Base-by-base conservation (phyloP, 1,284 basidiomycete genomes). In the Leccinum fallax region DNA sequence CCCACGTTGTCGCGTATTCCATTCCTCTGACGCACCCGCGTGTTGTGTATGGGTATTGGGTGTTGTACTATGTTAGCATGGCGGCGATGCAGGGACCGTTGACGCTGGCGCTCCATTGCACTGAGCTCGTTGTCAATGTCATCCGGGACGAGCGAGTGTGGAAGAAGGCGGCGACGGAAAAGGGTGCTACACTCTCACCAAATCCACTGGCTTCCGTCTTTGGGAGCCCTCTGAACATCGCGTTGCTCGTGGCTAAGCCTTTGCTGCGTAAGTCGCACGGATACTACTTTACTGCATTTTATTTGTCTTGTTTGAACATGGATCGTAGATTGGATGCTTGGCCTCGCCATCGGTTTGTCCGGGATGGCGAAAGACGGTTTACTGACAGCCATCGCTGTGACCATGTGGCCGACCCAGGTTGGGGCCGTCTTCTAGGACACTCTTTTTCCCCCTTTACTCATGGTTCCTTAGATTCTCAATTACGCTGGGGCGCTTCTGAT, bases 311-410 rank as follows among this genome's bases (percentile, higher is more conserved):
- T 58, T 7, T 61, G 30, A 62, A n/a, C 5, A n/a, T 1, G 21
- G 21, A 4, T 15, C 10, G 3, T 48, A 76, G 72, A 74, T 40
- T 75, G 74, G 74, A 74, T 76, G 71, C 70, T 76, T 54, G 74
- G 72, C 4, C 69, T 74, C 32, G 69, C 72, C 2, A 66, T 76
- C 38, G 62, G 57, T 61, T 63, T 65, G 34, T 57, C 64, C 0
- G 67, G 62, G 28, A 65, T 55, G 1, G 66, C 71, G 40, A 57
- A 58, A 36, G 11, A 49, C 3, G 60, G 61, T 2, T 52, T 48
- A 19, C 55, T 72, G 21, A 64, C 57, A 4, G 63, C 66, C 4
- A 69, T 75, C 24, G 60, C 59, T 4, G 61, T 74, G 55, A 64
- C 56, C 62, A 75, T 76, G 70, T 69, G 59, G 64, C 64, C 72